Conservation (phyloP, 441 rosid species). For the Syzygium malaccense region DNA sequence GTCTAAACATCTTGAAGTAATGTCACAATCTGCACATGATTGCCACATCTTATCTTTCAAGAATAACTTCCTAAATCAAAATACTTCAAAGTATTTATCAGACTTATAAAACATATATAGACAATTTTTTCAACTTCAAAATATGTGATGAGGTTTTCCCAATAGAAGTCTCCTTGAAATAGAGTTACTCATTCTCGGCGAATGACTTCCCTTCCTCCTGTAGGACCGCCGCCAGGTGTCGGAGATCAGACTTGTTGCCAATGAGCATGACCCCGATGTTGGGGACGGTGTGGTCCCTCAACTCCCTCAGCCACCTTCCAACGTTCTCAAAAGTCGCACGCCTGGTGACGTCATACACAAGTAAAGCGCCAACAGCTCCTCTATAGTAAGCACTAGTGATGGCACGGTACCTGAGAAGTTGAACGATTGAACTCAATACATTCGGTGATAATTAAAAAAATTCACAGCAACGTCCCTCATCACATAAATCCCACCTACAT, state of each 20-base stretch:
- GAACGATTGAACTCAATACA: not conserved
- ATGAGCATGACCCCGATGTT: constrained; percentile 26
- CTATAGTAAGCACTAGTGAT: constrained; percentile 19
- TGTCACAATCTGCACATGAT: too few relatives aligned
- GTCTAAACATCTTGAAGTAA: too few relatives aligned
- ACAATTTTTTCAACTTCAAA: too few relatives aligned
- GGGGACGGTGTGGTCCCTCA: constrained; percentile 17
- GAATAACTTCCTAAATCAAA: too few relatives aligned
- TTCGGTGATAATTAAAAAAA: not conserved
- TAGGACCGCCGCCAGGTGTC: constrained; percentile 21
- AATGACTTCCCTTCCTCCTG: constrained; percentile 19
- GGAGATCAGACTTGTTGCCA: constrained; percentile 25
- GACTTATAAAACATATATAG: too few relatives aligned
- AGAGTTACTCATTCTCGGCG: constrained; percentile 8
- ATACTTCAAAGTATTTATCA: too few relatives aligned
- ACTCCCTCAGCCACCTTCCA: constrained; percentile 21
- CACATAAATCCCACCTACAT: not conserved
- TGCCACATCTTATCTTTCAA: too few relatives aligned
- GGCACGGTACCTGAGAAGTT: constrained; percentile 16
- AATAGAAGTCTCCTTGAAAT: too few relatives aligned
- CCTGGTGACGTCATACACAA: constrained; percentile 18
- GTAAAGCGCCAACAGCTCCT: constrained; percentile 19
- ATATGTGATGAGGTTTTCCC: too few relatives aligned
- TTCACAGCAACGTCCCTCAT: not conserved
- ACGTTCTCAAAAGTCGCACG: constrained; percentile 15